Evolutionary conservation across 768 basidiomycete species (phyloP), one percentile per base, ranked within the genome.

Genomic region (Lentinula edodes): DNA sequence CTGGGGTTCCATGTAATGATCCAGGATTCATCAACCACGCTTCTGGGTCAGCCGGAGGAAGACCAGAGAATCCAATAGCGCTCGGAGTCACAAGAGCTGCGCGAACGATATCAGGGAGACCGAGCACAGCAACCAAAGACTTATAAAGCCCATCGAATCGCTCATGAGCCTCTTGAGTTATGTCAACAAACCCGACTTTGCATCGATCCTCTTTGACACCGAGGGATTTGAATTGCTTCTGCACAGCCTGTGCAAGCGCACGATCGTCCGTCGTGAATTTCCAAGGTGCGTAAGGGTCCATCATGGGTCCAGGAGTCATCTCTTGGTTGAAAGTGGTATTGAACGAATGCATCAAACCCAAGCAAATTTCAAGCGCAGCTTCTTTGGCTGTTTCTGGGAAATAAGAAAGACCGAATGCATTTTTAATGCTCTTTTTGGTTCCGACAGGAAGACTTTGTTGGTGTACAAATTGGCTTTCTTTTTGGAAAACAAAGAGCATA

Each of bases 331-430:
- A 67, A 13, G 39, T 61, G 61, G 51, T 61, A 61, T 72, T 54
- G 35, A 76, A 74, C 0, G 66, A 63, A 58, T 69, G 67, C 41
- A 75, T 64, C 9, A 75, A 60, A 4, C 67, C 73, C 56, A 67
- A 71, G 28, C 67, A 69, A 9, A 75, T 53, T 54, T 69, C 70
- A 9, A 67, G 66, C 3, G 75, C 73, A 23, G 75, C 74, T 28
- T 70, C 69, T 13, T 63, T 53, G 2, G 67, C 66, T 3, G 68
- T 67, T 58, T 75, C 74, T 1, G 75, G 74, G 58, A 74, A 76
- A 58, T 69, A 76, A 0, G 48, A 20, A 8, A 71, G 51, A 5
- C 71, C 70, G 23, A 23, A 23, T 23, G 23, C 23, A 23, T 23
- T n/a, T n/a, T n/a, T n/a, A n/a, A n/a, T n/a, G n/a, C n/a, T n/a